These are phyloP conservation scores for Phytophthora meadii DNA, from an alignment of 352 stramenopile genomes.

Conservation along the genomic window DNA sequence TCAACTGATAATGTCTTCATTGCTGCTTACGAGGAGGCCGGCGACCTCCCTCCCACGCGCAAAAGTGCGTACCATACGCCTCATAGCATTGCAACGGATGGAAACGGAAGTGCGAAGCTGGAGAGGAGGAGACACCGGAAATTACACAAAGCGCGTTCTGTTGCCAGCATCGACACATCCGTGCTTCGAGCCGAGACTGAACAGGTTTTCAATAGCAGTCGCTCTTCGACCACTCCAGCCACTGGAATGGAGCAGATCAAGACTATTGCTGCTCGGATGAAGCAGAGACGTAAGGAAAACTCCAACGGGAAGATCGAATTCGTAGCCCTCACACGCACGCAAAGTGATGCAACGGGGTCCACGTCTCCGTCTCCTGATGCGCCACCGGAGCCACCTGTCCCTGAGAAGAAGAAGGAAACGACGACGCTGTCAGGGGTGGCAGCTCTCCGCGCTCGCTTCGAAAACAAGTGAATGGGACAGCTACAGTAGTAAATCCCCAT, in stretches of 20 bases:
- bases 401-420: constrained; percentile 31
- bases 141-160: constrained; percentile 59
- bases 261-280: constrained; percentile 75
- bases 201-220: constrained; percentile 23
- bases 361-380: constrained; percentile 11
- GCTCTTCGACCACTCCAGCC: constrained; percentile 17
- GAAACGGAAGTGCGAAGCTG: constrained; percentile 28
- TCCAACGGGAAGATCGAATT: constrained; percentile 31
- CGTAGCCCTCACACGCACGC: constrained; percentile 27
- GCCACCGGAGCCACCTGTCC: constrained; percentile 13
- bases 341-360: constrained; percentile 34
- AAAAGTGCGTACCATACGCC: constrained; percentile 16
- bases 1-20: constrained; percentile 47
- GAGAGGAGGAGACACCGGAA: constrained; percentile 42
- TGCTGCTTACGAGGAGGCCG: constrained; percentile 19
- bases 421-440: constrained; percentile 62
- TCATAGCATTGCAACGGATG: constrained; percentile 21
- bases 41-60: constrained; percentile 32
- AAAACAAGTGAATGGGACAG: constrained; percentile 50
- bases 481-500: constrained; percentile 8
- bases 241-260: constrained; percentile 75
- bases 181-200: constrained; percentile 29
- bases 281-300: constrained; percentile 60
- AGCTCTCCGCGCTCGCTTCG: constrained; percentile 77
- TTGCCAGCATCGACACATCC: constrained; percentile 70